Percentiles rank a stretch among this genome's conserved stretches.
These are phyloP conservation scores for Herpetomonas tarakana DNA, from an alignment of 208 protist species.

Conservation along the genomic window DNA sequence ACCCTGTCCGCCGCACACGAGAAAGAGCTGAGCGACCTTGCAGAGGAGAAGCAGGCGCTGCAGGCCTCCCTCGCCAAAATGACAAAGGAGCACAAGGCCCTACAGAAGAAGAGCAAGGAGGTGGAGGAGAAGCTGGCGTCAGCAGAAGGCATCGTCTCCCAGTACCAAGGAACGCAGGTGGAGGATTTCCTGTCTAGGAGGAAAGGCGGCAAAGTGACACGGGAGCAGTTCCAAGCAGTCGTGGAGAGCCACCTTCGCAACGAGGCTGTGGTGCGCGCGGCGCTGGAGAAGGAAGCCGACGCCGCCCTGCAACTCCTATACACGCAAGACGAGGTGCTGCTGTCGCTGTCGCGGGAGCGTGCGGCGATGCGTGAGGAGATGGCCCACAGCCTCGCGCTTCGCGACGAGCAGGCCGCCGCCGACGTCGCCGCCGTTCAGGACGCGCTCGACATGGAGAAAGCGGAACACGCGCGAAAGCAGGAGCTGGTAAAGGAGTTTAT, in stretches of 20 bases:
- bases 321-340: background rate
- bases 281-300: background rate
- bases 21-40: slow-evolving; percentile 8
- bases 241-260: background rate
- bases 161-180: background rate
- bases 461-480: background rate
- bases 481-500: background rate
- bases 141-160: background rate
- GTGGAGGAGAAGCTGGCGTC: background rate
- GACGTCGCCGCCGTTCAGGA: background rate
- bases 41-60: slow-evolving; percentile 4
- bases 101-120: slow-evolving; percentile 6
- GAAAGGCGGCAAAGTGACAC: background rate
- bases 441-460: background rate
- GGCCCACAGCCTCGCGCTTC: background rate
- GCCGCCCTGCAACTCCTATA: background rate
- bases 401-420: background rate
- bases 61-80: background rate
- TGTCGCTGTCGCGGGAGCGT: background rate
- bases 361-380: background rate
- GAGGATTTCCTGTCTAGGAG: background rate
- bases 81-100: slow-evolving; percentile 3
- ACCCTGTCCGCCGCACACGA: slow-evolving; percentile 7
- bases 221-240: background rate
- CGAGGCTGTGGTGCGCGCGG: background rate